phyloP scores from a whole-genome alignment of 805 yeast genomes.

The Kodamaea nitidulidarum region DNA sequence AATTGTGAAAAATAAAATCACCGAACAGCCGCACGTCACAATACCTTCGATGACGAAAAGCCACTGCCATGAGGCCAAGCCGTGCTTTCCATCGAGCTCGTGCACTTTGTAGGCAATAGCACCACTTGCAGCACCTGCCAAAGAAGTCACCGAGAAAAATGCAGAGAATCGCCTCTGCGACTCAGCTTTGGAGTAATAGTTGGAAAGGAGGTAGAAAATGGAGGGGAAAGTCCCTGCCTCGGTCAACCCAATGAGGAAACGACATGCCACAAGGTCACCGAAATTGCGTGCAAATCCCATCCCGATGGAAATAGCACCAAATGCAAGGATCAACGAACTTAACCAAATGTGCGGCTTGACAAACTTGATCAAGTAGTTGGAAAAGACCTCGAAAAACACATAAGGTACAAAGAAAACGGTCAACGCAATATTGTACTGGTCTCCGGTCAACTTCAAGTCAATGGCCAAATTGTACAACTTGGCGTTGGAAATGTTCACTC shows the following conservation, averaged over 20 bases:
- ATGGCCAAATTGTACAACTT: slow-evolving; percentile 62
- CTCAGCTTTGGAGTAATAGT: slow-evolving; percentile 61
- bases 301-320: slow-evolving; percentile 61
- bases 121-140: slow-evolving; percentile 79
- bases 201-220: slow-evolving; percentile 63
- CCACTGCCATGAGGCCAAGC: slow-evolving; percentile 48
- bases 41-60: slow-evolving; percentile 48
- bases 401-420: slow-evolving; percentile 73
- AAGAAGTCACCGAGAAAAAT: slow-evolving; percentile 66
- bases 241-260: slow-evolving; percentile 62
- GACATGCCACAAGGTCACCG: slow-evolving; percentile 56
- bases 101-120: slow-evolving; percentile 64
- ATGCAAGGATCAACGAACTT: slow-evolving; percentile 52
- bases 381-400: slow-evolving; percentile 57
- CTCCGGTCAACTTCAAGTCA: slow-evolving; percentile 51
- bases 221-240: slow-evolving; percentile 77
- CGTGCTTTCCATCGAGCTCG: slow-evolving; percentile 46
- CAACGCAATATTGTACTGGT: slow-evolving; percentile 60
- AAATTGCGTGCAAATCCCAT: slow-evolving; percentile 59
- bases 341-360: slow-evolving; percentile 66
- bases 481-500: slow-evolving; percentile 82
- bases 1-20: slow-evolving; percentile 43
- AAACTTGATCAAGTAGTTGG: slow-evolving; percentile 57
- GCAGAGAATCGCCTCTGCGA: slow-evolving; percentile 66
- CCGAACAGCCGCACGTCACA: slow-evolving; percentile 32